These are phyloP conservation scores for Metschnikowia baotianmanensis DNA, from an alignment of 805 yeast species.

Conservation along the genomic window DNA sequence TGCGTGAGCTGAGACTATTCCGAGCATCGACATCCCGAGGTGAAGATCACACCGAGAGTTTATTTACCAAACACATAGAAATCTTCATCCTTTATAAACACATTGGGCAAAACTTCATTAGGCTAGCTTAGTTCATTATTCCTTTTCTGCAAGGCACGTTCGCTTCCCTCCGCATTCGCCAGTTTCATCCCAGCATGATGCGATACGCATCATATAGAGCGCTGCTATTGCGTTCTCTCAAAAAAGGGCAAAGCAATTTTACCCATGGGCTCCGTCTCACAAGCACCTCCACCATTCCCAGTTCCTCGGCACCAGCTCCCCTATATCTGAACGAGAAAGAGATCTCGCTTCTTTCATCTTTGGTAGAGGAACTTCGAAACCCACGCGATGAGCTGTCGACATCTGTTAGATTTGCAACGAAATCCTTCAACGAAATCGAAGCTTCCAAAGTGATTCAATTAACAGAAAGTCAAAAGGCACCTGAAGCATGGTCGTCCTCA, in stretches of 20 bases:
- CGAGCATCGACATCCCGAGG: background rate
- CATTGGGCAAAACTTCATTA: background rate
- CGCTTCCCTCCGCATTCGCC: conserved; percentile 1
- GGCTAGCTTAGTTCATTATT: no score
- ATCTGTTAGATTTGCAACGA: conserved; percentile 7
- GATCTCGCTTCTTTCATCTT: conserved; percentile 13
- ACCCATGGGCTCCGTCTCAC: conserved; percentile 1
- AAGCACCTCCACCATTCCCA: conserved; percentile 4
- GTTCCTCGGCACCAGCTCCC: background rate
- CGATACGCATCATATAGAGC: conserved; percentile 6
- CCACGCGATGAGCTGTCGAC: conserved; percentile 4
- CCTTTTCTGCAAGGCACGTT: background rate
- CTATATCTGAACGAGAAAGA: conserved; percentile 6
- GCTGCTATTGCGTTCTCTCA: conserved; percentile 7
- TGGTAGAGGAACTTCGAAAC: conserved; percentile 18
- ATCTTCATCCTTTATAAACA: background rate
- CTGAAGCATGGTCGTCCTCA: conserved; percentile 38
- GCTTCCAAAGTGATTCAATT: conserved; percentile 4
- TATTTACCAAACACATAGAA: background rate
- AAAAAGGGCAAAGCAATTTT: conserved; percentile 2
- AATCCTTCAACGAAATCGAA: conserved; percentile 18
- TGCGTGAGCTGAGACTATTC: background rate
- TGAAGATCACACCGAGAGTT: background rate
- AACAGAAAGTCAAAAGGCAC: conserved; percentile 14
- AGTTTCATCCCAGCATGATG: conserved; percentile 3